These are phyloP conservation scores for Phycomyces blakesleeanus DNA, from an alignment of 192 early-diverging fungal genomes.

Conservation along the genomic window DNA sequence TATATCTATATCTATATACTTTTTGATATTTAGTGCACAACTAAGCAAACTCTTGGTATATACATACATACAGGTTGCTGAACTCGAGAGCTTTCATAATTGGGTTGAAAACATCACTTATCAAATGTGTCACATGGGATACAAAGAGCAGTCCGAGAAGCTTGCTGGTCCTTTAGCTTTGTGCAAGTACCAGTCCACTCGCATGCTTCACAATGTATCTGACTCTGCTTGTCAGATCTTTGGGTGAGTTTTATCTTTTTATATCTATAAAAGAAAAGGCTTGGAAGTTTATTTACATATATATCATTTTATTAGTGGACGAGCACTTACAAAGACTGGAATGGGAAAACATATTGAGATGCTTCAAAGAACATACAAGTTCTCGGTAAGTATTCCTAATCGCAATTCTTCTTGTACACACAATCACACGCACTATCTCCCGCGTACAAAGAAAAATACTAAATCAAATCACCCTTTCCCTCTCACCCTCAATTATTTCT, in stretches of 20 bases:
- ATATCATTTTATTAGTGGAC: conserved; percentile 28
- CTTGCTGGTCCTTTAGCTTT: conserved; percentile 65
- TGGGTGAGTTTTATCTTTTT: too few species aligned
- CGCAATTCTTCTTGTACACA: too few species aligned
- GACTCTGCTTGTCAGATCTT: conserved; percentile 71
- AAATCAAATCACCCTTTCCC: too few species aligned
- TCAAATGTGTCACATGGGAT: conserved; percentile 65
- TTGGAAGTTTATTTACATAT: not conserved
- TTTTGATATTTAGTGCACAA: not conserved
- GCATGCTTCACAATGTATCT: conserved; percentile 53
- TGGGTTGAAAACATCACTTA: conserved; percentile 62
- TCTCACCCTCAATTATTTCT: too few species aligned
- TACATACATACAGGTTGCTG: too few species aligned
- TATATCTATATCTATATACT: not conserved
- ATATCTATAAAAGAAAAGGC: too few species aligned
- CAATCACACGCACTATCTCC: too few species aligned
- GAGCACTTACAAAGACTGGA: conserved; percentile 64
- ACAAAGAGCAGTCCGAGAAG: conserved; percentile 54
- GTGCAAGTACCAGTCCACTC: conserved; percentile 52
- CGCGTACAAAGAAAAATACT: too few species aligned
- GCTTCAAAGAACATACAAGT: conserved; percentile 63
- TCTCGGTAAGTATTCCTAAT: conserved; percentile 12
- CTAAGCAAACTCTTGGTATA: not conserved
- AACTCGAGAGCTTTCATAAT: conserved; percentile 46
- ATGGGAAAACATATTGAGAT: conserved; percentile 65